Evolutionary conservation across 2,329 filamentous ascomycete species (phyloP).

Genomic region (Talaromyces piceae): DNA sequence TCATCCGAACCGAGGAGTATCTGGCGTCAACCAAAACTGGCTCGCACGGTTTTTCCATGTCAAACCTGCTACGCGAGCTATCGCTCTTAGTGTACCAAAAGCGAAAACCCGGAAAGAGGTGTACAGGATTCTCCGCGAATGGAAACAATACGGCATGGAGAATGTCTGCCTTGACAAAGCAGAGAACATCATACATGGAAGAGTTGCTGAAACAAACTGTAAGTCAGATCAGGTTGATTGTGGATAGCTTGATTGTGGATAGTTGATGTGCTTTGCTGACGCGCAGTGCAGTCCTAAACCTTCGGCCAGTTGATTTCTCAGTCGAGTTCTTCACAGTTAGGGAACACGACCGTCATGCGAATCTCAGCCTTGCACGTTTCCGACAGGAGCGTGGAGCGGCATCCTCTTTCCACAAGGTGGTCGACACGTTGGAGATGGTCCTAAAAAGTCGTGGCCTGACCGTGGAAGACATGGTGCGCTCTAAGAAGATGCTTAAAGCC

Average conservation of each 20-base stretch:
- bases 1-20: slow-evolving; percentile 1
- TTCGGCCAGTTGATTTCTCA: slow-evolving; percentile 84
- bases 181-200: slow-evolving; percentile 70
- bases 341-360: slow-evolving; percentile 69
- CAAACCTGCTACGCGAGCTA: slow-evolving; percentile 67
- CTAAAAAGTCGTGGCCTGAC: slow-evolving; percentile 60
- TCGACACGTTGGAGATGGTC: slow-evolving; percentile 65
- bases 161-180: slow-evolving; percentile 72
- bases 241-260: not conserved
- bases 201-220: slow-evolving; percentile 72
- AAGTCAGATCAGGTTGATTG: slow-evolving; percentile 30
- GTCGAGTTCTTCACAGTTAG: slow-evolving; percentile 83
- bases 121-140: slow-evolving; percentile 65
- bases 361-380: slow-evolving; percentile 74
- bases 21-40: slow-evolving; percentile 61
- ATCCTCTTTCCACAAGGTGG: slow-evolving; percentile 76
- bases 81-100: slow-evolving; percentile 69
- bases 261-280: too few species aligned
- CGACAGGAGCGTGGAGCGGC: slow-evolving; percentile 88
- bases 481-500: slow-evolving; percentile 57
- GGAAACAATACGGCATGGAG: slow-evolving; percentile 73
- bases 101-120: slow-evolving; percentile 71
- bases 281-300: slow-evolving; percentile 57
- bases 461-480: slow-evolving; percentile 59
- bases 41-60: slow-evolving; percentile 81